These are phyloP conservation scores for Capsicum chinense DNA, from an alignment of 257 asterid genomes.

Conservation along the genomic window DNA sequence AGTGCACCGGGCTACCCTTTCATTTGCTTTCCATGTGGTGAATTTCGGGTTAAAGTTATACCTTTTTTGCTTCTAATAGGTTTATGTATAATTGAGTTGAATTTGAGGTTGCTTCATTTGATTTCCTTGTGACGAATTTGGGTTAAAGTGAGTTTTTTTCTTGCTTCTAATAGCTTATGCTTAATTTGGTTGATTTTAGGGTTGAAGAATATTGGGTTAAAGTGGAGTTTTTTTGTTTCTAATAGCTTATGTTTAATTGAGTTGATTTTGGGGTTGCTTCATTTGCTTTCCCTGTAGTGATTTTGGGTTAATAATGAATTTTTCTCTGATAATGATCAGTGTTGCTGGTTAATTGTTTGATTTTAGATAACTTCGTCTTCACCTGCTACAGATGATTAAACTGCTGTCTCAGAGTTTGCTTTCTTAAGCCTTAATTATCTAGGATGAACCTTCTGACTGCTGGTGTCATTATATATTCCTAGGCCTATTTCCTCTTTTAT, in stretches of 20 bases:
- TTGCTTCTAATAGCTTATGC: no score
- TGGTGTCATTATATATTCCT: slow-evolving; percentile 11
- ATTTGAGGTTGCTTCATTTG: no score
- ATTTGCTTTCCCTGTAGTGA: background rate
- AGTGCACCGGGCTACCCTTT: no score
- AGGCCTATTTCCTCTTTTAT: slow-evolving; percentile 1
- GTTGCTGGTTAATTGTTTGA: background rate
- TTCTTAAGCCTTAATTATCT: slow-evolving; percentile 14
- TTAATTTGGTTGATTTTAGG: no score
- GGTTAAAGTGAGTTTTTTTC: no score
- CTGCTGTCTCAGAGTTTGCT: slow-evolving; percentile 11
- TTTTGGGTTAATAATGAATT: slow-evolving; percentile 6
- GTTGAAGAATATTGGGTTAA: no score
- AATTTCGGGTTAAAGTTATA: no score
- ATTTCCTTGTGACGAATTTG: no score
- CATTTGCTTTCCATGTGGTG: no score
- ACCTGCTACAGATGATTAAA: slow-evolving; percentile 23
- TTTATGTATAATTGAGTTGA: no score
- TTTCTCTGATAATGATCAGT: slow-evolving; percentile 13
- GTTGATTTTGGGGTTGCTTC: background rate
- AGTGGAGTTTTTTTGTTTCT: background rate
- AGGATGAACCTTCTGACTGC: slow-evolving; percentile 20
- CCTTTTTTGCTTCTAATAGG: no score
- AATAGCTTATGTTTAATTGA: background rate
- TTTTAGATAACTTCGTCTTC: background rate